Evolutionary conservation across 2,329 filamentous ascomycete species (phyloP), one percentile per base, ranked within the genome.

Genomic region (Sclerotinia nivalis): DNA sequence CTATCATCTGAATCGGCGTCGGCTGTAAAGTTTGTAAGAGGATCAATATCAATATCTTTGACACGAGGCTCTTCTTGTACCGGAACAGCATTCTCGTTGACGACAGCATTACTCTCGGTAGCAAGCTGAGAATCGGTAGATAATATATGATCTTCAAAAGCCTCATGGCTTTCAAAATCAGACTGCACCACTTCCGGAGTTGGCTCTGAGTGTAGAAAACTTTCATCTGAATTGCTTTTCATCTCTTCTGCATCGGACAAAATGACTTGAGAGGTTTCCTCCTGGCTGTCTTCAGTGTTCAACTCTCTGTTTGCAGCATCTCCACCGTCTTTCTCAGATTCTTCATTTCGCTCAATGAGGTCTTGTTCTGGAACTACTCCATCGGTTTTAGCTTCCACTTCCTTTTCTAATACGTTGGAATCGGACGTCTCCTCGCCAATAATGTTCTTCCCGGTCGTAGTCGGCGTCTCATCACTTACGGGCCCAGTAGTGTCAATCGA

Each of bases 41-140:
- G 6, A 65, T 40, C 47, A 52, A 52, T 47, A 47, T 59, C 28
- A 59, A 12, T 13, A 59, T 47, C 37, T 34, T 66, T 43, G 64
- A 59, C 7, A 66, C n/a, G 37, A 55, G 15, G 20, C 52, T 59
- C 49, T 13, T 66, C 64, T 37, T 66, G 50, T 45, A 7, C 2
- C 7, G 12, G 25, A 66, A 45, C 22, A 59, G 15, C 7, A 28
- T 10, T 18, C 20, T 43, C 47, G 9, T 52, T 37, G 34, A 52
- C 13, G 9, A 13, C 2, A 65, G 22, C n/a, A 20, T 28, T 52
- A 37, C 28, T 10, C 15, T 40, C 49, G 15, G 31, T 13, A 20
- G 34, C 37, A 65, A 18, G 10, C 10, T 52, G 31, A 28, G 12
- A 28, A 28, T 52, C 4, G 47, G 34, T 40, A 52, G 61, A 1